Evolutionary conservation across 2,329 filamentous ascomycete genomes (phyloP), one percentile per base, ranked within the genome.

Genomic region (Pseudogymnoascus sp.): DNA sequence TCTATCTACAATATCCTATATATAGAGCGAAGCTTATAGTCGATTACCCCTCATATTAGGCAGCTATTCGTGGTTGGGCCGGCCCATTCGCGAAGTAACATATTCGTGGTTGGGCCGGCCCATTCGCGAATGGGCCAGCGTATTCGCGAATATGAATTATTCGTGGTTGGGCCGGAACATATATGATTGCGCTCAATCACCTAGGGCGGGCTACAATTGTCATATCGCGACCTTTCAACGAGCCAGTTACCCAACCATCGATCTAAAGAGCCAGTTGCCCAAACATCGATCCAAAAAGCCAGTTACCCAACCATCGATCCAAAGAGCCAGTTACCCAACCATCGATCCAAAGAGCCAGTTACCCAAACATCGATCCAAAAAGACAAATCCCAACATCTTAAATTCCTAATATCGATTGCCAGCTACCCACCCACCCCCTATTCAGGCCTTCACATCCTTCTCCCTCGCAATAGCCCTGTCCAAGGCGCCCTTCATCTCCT

Each of bases 401-500:
- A 53, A 16, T 12, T 2, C 3, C 3, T 6, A 53, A 4, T 28
- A 16, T 53, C 23, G 8, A 31, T 21, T 53, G n/a, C 7, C 14
- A 53, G 8, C 23, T 31, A n/a, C 21, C 5, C 21, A 21, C 21
- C 21, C 21, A 21, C 7, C 14, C 44, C 21, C 23, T 31, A 14
- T n/a, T 28, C 5, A 53, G 11, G 23, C 44, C 23, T 53, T 53
- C 23, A 14, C 25, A 23, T 53, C 44, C 14, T 53, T 53, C 44
- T 53, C 44, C 44, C 44, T 53, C 44, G 23, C 44, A 53, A 53
- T 37, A 25, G 56, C 56, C 56, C 28, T 38, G 3, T 60, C 56
- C 37, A 38, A 16, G 12, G 35, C 35, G 23, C 63, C 62, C 61
- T 67, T 69, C 66, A 72, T 71, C 61, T 60, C 66, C 21, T 66